Percentiles rank a stretch among this genome's conserved stretches.
These are phyloP conservation scores for Chrysosporium queenslandicum DNA, from an alignment of 2,329 filamentous ascomycete genomes.

Conservation along the genomic window DNA sequence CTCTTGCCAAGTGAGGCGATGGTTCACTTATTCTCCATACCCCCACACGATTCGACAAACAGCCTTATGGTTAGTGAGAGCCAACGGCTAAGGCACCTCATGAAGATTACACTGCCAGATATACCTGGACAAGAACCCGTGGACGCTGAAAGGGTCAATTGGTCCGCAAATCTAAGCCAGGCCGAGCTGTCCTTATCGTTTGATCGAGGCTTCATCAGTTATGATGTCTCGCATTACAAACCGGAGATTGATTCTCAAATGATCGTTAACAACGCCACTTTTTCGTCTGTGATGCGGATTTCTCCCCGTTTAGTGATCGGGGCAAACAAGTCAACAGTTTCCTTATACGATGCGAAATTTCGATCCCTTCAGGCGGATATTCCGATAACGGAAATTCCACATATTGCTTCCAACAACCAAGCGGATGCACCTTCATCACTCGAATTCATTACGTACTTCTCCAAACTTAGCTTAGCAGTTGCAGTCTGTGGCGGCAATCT, in stretches of 20 bases:
- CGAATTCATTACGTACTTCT: constrained; percentile 36
- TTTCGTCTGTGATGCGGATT: constrained; percentile 36
- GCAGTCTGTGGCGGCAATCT: constrained; percentile 34
- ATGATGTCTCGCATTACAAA: constrained; percentile 36
- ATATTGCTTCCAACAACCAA: constrained; percentile 19
- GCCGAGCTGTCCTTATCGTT: constrained; percentile 34
- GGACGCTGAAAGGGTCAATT: constrained; percentile 24
- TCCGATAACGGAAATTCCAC: constrained; percentile 25
- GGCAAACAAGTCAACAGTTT: constrained; percentile 34
- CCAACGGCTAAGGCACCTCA: constrained; percentile 30
- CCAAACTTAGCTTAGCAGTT: constrained; percentile 36
- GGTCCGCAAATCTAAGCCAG: constrained; percentile 34
- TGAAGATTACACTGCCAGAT: constrained; percentile 29
- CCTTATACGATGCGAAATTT: constrained; percentile 40
- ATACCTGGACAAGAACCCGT: constrained; percentile 23
- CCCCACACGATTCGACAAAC: constrained; percentile 21
- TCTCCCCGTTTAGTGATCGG: constrained; percentile 36
- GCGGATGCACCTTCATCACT: constrained; percentile 22
- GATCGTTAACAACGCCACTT: constrained; percentile 28
- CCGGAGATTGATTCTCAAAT: constrained; percentile 32
- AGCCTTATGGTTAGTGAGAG: constrained; percentile 23
- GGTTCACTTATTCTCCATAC: constrained; percentile 33
- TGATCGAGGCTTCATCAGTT: constrained; percentile 32
- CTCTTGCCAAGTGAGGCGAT: constrained; percentile 29
- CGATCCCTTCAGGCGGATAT: constrained; percentile 38